Evolutionary conservation across 2,329 filamentous ascomycete species (phyloP), one percentile per base, ranked within the genome.

Genomic region (Pseudogymnoascus destructans): DNA sequence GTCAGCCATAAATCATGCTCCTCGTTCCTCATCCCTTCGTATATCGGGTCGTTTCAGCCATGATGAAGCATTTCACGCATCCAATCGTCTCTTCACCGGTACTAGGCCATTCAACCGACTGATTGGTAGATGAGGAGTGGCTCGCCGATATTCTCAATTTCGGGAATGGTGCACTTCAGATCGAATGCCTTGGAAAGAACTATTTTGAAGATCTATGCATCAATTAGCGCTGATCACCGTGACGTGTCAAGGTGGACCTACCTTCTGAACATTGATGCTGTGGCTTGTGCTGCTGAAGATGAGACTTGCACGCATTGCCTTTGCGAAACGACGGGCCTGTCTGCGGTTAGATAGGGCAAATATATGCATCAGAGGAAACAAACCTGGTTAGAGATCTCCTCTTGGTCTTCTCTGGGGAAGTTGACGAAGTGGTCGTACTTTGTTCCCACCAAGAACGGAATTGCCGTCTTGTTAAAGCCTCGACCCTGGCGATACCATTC

Each of bases 391-490:
- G 90, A 95, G 62, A 98, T 98, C 73, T 98, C 93, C 72, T 98
- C 93, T 71, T 98, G 93, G 69, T 98, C 93, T 70, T 97, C 92
- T 40, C 88, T 81, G 0, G 93, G 91, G 68, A 98, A 96, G 74
- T 97, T 98, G 73, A 98, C 92, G 75, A 98, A 98, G 70, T 97
- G 93, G 68, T 98, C 93, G 72, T 97, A 98, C 73, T 98, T 98
- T 33, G 93, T 98, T 61, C 93, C 93, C 15, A 98, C 89, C 21
- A 98, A 74, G 68, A 98, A 95, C 0, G 93, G 93, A 65, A 98
- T 98, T n/a, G 93, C 93, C 11, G 93, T 98, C 79, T 98, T 98
- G 79, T 98, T 98, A 79, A 98, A 98, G 21, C 93, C 93, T 63
- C 93, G 82, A 54, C 93, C 93, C 73, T 98, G 93, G 58, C 93